Base-by-base conservation (phyloP, 2,329 filamentous ascomycete genomes). In the Sarocladium kiliense region DNA sequence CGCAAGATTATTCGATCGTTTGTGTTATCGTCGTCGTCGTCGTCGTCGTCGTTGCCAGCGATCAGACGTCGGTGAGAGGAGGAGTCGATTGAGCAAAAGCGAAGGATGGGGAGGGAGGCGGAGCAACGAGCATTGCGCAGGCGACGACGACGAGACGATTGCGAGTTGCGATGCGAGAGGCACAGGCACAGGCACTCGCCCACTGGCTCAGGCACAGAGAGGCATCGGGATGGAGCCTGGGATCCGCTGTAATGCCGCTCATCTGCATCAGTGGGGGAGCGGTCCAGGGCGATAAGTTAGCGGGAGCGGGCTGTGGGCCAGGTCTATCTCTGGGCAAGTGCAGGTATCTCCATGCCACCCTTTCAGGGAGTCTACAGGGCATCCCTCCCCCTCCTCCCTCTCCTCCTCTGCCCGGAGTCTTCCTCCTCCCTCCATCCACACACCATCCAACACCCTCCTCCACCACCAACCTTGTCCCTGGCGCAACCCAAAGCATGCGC, bases 171-270 rank as follows among this genome's bases (percentile, higher is more conserved):
- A 47, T 30, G 44, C 16, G 44, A 27, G 25, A 47, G 44, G 25
- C 44, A 47, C 44, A 47, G 44, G 25, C 21, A 6, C 3, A 30
- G 23, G 44, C 41, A 44, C 36, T 39, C 11, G 41, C n/a, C 11
- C 7, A 25, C 21, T 44, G 41, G 41, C 19, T 44, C 41, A 44
- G 41, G 41, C 16, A 44, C 41, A 21, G 36, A 47, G 44, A 27
- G 18, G 39, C 18, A 44, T 25, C 23, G 25, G 44, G 44, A 44
- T 44, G 39, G 39, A 18, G 39, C 39, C 19, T 23, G 14, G 41
- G 44, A 47, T 47, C 44, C 44, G 44, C 44, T 47, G 44, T 47
- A 47, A 27, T 47, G 44, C 44, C 12, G 44, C 25, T 47, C 44
- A 47, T 47, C 44, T 47, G 44, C 23, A 47, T 12, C 44, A 30